Evolutionary conservation across 139 green algal genomes (phyloP).

Genomic region (Eudorina sp.): DNA sequence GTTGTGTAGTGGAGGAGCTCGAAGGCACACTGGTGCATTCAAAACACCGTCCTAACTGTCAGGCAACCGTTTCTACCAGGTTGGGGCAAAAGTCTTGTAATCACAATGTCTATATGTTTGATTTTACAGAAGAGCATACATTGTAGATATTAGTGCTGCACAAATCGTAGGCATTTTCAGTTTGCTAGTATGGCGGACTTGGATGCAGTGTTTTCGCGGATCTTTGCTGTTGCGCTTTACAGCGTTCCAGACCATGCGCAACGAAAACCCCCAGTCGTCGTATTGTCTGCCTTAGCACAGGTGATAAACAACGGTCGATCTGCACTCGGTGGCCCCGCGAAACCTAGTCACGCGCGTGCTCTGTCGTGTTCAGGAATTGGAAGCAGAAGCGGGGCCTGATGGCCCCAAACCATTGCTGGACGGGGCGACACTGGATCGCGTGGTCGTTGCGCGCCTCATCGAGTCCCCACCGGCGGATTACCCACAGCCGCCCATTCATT

Average conservation of each 20-base stretch:
- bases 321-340: not conserved
- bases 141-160: not conserved
- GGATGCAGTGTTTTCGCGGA: not conserved
- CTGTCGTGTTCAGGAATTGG: conserved; percentile 10
- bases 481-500: conserved; percentile 80
- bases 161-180: not conserved
- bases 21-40: no score
- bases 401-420: conserved; percentile 50
- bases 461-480: conserved; percentile 68
- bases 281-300: conserved; percentile 1
- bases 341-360: not conserved
- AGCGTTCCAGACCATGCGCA: not conserved
- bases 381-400: not conserved
- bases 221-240: conserved; percentile 24
- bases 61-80: no score
- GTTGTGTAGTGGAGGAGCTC: no score
- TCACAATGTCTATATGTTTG: no score
- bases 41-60: no score
- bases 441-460: conserved; percentile 85
- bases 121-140: not conserved
- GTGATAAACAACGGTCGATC: not conserved
- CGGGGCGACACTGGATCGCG: conserved; percentile 74
- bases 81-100: no score
- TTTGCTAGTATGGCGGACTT: conserved; percentile 2
- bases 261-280: not conserved